Base-by-base conservation (phyloP, 768 basidiomycete species). In the Tephrocybe sp. region DNA sequence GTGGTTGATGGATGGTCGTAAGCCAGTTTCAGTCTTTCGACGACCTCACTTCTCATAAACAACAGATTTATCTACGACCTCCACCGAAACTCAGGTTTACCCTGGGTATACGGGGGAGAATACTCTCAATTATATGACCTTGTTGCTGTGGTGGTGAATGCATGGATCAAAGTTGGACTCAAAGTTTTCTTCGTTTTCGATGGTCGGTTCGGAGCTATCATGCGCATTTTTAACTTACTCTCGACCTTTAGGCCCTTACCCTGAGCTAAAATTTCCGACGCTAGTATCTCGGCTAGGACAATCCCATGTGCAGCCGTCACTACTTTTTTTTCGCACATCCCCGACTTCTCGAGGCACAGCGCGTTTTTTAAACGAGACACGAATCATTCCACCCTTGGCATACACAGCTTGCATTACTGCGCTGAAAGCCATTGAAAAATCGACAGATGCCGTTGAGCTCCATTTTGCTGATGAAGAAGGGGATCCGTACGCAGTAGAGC, bases 61-160 rank as follows among this genome's bases (percentile, higher is more conserved):
- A 33, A 36, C 56, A 93, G 90, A 32, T 90, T 93, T 68, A 88
- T 93, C 54, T 92, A 85, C 63, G 76, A 80, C 56, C 51, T 92
- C 18, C 75, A 87, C 53, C 68, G 76, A 24, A 73, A 74, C 48
- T 83, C 84, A 2, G 74, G 70, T 50, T 70, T 90, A 41, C 84
- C 88, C 5, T 93, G 90, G 91, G 88, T 89, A 0, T 93, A 90
- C 60, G 91, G 91, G 5, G 91, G 91, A 11, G 90, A 93, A 67
- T 90, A 90, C 58, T 61, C 65, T 1, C 75, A 75, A 47, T 86
- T 90, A 54, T 65, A 68, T 7, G 59, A 64, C n/a, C 65, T 79
- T 15, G 73, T 88, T 3, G 65, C 62, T 38, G 65, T 58, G 41
- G 77, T 85, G 14, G 80, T 88, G 11, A 64, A 75, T 52, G 82